Evolutionary conservation across 352 stramenopile species (phyloP), one percentile per base, ranked within the genome.

Genomic region (Phytophthora tubulina): DNA sequence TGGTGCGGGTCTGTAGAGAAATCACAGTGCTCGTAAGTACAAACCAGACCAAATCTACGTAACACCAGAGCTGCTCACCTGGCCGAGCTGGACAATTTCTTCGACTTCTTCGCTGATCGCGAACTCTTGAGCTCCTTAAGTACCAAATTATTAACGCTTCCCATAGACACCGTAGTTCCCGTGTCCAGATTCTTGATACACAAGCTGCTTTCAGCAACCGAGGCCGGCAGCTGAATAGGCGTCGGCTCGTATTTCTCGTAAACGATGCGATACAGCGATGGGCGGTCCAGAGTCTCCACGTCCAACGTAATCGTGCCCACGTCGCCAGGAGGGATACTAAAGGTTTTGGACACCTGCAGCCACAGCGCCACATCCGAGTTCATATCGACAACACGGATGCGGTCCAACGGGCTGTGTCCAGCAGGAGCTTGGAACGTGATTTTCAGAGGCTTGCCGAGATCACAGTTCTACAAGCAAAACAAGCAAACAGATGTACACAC

Each of bases 161-260:
- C 82, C 42, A 92, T 80, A 6, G 88, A 95, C 13, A 94, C 79
- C 1, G 85, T 94, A 14, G 78, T 91, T 27, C 89, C 88, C 2
- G 79, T 94, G 73, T 96, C 87, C 35, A 96, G 58, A 54, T 96
- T 95, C 62, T 87, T 93, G 58, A 95, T 88, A 39, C 85, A 91
- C 36, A 96, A 81, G 14, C 72, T 82, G 41, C 85, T 87, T 73
- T 94, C 87, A 17, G 78, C 74, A 14, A 89, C 80, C 15, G 86
- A 79, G 0, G 62, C 39, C 8, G 86, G 82, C 17, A 93, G 56
- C 21, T 86, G 74, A 42, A 93, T 75, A 0, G 84, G 87, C 39
- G 79, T 92, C 1, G 88, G 86, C 71, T 94, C 85, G 48, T 96
- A 95, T 67, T 95, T 95, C 39, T 96, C 89, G 63, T 95, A 95